Base-by-base conservation (phyloP, 805 yeast genomes). In the Grigorovia yakushimaensis region DNA sequence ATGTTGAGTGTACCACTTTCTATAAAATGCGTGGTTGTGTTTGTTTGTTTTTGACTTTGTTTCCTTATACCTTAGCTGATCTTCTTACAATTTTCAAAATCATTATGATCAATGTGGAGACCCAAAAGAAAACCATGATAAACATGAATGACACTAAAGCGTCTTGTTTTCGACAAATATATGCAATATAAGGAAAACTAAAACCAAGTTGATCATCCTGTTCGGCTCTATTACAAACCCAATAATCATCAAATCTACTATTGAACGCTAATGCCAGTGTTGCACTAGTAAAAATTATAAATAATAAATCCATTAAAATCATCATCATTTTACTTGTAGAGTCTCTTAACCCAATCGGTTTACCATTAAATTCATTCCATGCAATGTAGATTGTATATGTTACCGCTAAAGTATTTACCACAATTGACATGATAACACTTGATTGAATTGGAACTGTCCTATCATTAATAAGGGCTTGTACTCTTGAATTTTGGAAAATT, bases 341-440 rank as follows among this genome's bases (percentile, higher is more conserved):
- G 51, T 87, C 78, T 55, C 98, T 75, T 41, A 93, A 71, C 0
- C 98, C 98, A 43, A 93, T 64, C 0, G 98, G 98, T 60, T 87
- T 84, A 13, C 96, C 94, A 21, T 82, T 76, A 65, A 87, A 91
- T 65, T 93, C 98, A 64, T 93, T 98, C 58, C 79, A 81, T 2
- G 95, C 80, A 62, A 91, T 86, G 64, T 86, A 88, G 3, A 81
- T 66, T 47, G 88, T 73, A 61, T 93, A 93, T 0, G 79, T 74
- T 22, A 87, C 66, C 2, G 96, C 95, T 51, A 81, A 71, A 24
- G 87, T 70, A 58, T 88, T 91, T 4, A 91, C 95, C 45, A 80
- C 80, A 2, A 93, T 76, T 3, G 97, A 93, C 95, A 93, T 88
- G 41, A 89, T 81, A 0, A 98, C 86, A 55, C 95, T 82, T 17